phyloP scores from a whole-genome alignment of 371 early-diverging fungal species.

The Mucor irregularis region DNA sequence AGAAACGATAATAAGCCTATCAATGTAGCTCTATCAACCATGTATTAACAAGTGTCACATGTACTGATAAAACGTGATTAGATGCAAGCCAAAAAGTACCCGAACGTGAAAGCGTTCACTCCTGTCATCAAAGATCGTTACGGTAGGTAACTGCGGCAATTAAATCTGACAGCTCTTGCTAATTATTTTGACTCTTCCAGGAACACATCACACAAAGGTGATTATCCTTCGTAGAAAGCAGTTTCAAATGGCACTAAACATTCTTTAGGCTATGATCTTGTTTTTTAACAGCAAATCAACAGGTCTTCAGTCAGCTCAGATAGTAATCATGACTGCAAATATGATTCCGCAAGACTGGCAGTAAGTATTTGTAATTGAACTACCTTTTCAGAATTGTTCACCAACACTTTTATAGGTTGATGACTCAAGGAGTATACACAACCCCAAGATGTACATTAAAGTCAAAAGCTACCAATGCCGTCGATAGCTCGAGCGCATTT shows the following conservation, averaged over 20 bases:
- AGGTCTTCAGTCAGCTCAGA: not conserved
- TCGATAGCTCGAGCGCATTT: not conserved
- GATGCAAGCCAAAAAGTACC: not conserved
- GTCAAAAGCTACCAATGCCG: not conserved
- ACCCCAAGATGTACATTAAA: not conserved
- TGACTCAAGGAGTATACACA: constrained; percentile 13
- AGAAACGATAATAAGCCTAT: too few species aligned
- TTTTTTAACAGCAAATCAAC: not conserved
- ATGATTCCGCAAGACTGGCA: constrained; percentile 6
- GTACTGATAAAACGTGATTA: too few species aligned
- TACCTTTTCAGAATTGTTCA: not conserved
- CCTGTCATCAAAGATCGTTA: not conserved
- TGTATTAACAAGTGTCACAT: too few species aligned
- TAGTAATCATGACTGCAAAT: constrained; percentile 9
- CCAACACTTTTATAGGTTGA: not conserved
- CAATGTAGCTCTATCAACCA: too few species aligned
- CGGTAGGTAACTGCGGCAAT: not conserved
- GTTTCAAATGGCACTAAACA: not conserved
- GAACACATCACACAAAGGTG: constrained; percentile 5
- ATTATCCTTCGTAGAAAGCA: not conserved
- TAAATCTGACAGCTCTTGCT: too few species aligned
- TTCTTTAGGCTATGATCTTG: constrained; percentile 1
- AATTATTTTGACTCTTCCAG: not conserved
- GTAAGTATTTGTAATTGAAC: not conserved
- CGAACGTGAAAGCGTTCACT: not conserved